Evolutionary conservation across 2,329 filamentous ascomycete genomes (phyloP).

Genomic region (Fonsecaea erecta): DNA sequence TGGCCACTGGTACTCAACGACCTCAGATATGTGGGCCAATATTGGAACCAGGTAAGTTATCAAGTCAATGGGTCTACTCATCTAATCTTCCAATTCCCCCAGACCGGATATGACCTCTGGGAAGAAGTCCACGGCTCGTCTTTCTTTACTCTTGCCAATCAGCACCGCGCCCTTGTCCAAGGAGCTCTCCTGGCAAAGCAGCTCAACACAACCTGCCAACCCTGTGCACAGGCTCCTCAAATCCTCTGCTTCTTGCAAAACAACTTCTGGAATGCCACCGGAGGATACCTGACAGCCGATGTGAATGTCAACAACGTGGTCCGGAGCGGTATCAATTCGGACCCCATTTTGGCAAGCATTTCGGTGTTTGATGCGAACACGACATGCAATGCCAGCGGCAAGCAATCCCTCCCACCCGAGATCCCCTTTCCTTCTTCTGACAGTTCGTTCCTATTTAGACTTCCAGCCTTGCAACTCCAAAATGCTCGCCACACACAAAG

Average conservation of each 20-base stretch:
- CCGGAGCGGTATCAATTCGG: slow-evolving; percentile 72
- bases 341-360: slow-evolving; percentile 69
- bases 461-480: slow-evolving; percentile 73
- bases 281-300: slow-evolving; percentile 70
- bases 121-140: slow-evolving; percentile 71
- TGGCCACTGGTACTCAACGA: slow-evolving; percentile 80
- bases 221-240: slow-evolving; percentile 70
- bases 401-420: neutral
- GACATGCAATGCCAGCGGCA: slow-evolving; percentile 66
- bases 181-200: slow-evolving; percentile 67
- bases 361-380: slow-evolving; percentile 71
- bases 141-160: slow-evolving; percentile 74
- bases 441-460: slow-evolving; percentile 6
- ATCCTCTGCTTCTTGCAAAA: slow-evolving; percentile 72
- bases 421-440: neutral
- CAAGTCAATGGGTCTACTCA: slow-evolving; percentile 41
- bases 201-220: slow-evolving; percentile 65
- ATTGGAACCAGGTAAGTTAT: slow-evolving; percentile 62
- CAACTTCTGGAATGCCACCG: slow-evolving; percentile 67
- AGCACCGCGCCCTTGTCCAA: slow-evolving; percentile 65
- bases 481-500: slow-evolving; percentile 75
- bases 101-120: slow-evolving; percentile 28
- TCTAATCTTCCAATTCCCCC: neutral
- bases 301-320: slow-evolving; percentile 64
- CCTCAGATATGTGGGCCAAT: slow-evolving; percentile 72